Conservation (phyloP, 106 monocot genomes). For the Platanthera zijinensis region DNA sequence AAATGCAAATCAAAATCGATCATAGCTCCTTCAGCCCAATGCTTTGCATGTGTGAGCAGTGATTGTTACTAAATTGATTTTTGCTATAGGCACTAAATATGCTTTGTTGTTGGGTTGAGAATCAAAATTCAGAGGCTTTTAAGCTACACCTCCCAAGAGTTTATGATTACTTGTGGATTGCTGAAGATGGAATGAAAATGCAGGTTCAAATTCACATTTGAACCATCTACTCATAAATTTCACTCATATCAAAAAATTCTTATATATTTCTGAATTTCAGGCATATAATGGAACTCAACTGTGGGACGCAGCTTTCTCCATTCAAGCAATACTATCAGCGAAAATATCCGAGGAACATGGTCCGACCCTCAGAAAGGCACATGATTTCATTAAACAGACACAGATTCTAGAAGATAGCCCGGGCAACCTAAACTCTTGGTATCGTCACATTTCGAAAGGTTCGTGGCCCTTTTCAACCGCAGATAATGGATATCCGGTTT, state of each 20-base stretch:
- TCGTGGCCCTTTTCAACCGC: constrained; percentile 15
- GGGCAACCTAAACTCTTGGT: constrained; percentile 36
- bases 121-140: neutral
- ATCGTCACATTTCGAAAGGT: constrained; percentile 28
- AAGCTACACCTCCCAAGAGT: too few relatives aligned
- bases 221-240: too few relatives aligned
- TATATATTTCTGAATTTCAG: neutral
- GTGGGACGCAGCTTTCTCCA: constrained; percentile 39
- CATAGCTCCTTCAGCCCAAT: too few relatives aligned
- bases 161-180: too few relatives aligned
- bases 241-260: too few relatives aligned
- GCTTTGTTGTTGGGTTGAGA: constrained; percentile 59
- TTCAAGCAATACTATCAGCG: constrained; percentile 14
- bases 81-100: constrained; percentile 34
- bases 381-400: constrained; percentile 42
- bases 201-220: too few relatives aligned
- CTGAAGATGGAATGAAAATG: too few relatives aligned
- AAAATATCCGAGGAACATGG: constrained; percentile 36
- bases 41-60: neutral
- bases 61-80: neutral
- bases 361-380: constrained; percentile 30
- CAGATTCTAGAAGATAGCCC: constrained; percentile 42
- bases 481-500: constrained; percentile 13
- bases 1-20: too few relatives aligned
- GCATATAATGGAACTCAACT: constrained; percentile 33